Percentiles rank a stretch among this genome's conserved stretches.
These are phyloP conservation scores for Fistulifera pelliculosa DNA, from an alignment of 108 stramenopile genomes.

Conservation along the genomic window DNA sequence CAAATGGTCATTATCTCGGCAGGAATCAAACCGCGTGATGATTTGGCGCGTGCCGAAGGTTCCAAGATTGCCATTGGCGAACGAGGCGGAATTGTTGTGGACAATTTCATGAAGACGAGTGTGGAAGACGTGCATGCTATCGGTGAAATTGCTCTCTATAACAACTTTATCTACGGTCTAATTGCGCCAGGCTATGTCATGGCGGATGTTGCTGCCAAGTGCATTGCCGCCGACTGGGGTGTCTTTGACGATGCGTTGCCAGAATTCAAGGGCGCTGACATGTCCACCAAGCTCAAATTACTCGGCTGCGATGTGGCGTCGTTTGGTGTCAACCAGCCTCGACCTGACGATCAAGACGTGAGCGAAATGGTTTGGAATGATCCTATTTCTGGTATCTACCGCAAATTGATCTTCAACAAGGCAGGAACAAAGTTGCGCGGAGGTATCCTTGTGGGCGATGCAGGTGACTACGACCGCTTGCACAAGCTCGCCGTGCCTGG, in stretches of 20 bases:
- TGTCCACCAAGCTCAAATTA: conserved; percentile 92
- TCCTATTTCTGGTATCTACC: conserved; percentile 77
- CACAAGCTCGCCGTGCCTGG: conserved; percentile 65
- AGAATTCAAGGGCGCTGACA: conserved; percentile 84
- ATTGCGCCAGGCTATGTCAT: conserved; percentile 87
- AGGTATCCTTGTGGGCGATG: conserved; percentile 91
- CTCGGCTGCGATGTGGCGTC: conserved; percentile 93
- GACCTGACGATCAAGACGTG: conserved; percentile 75
- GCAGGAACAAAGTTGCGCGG: conserved; percentile 80
- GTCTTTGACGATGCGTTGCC: conserved; percentile 32
- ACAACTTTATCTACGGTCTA: conserved; percentile 90
- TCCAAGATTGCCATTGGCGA: conserved; percentile 63
- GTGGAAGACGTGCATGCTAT: conserved; percentile 82
- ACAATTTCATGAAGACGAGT: conserved; percentile 70
- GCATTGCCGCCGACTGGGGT: conserved; percentile 55
- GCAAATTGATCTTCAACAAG: conserved; percentile 92
- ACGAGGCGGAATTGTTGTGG: conserved; percentile 86
- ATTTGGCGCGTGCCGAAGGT: conserved; percentile 56
- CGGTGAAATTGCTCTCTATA: conserved; percentile 87
- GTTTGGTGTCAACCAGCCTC: conserved; percentile 83
- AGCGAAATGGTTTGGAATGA: conserved; percentile 86
- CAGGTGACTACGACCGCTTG: conserved; percentile 76
- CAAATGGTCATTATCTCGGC: conserved; percentile 88
- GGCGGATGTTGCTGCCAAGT: conserved; percentile 83
- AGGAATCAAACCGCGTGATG: conserved; percentile 92